Evolutionary conservation across 2,329 filamentous ascomycete species (phyloP).

Genomic region (Pseudopithomyces chartarum): DNA sequence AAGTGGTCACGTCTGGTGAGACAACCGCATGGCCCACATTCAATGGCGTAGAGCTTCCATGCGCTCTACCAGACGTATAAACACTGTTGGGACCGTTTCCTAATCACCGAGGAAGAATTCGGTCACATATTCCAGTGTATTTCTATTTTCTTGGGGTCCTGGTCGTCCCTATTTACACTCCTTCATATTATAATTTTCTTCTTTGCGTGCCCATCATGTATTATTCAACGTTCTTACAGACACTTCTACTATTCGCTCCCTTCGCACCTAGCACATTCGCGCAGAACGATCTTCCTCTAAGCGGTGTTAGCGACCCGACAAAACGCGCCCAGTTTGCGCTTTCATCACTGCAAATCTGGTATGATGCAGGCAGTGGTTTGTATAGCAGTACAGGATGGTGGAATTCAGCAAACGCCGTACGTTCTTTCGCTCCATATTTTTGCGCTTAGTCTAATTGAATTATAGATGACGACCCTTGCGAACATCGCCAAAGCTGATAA

Average conservation of each 20-base stretch:
- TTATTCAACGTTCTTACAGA: constrained; percentile 14
- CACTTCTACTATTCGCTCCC: constrained; percentile 17
- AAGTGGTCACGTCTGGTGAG: background rate
- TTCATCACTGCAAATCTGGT: constrained; percentile 63
- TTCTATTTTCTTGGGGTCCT: background rate
- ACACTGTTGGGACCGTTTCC: constrained; percentile 5
- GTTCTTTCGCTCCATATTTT: no score
- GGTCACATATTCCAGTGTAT: background rate
- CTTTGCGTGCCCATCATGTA: constrained; percentile 21
- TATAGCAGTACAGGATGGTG: constrained; percentile 74
- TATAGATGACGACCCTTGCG: constrained; percentile 61
- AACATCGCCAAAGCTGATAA: constrained; percentile 53
- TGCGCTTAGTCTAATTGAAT: no score
- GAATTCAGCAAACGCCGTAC: constrained; percentile 67
- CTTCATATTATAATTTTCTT: constrained; percentile 5
- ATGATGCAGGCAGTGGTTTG: constrained; percentile 63
- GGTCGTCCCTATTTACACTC: background rate
- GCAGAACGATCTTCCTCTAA: constrained; percentile 14
- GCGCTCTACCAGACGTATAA: constrained; percentile 3
- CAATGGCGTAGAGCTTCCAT: background rate
- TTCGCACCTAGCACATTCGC: constrained; percentile 26
- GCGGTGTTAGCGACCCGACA: constrained; percentile 24
- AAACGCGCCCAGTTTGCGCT: constrained; percentile 41
- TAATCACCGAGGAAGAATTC: background rate
- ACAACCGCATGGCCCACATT: background rate